Base-by-base conservation (phyloP, 1,139 yeast genomes). In the Kazachstania sp. region DNA sequence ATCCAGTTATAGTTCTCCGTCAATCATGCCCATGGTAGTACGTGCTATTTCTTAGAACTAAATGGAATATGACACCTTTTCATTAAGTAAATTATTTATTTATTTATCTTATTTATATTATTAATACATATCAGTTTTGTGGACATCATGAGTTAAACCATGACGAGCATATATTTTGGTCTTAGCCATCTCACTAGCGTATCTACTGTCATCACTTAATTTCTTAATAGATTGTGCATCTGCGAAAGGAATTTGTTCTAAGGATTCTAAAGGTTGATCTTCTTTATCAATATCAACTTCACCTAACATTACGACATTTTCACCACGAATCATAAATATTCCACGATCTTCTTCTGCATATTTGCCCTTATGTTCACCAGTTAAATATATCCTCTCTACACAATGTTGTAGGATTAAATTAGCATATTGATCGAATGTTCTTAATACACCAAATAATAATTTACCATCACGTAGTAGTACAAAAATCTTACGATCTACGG, bases 371-470 rank as follows among this genome's bases (percentile, higher is more conserved):
- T 73, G 58, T 58, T 74, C 65, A 46, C 73, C 68, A 28, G 68
- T 66, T 54, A 83, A 70, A 66, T 85, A 88, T 59, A 92, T 79
- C 65, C 97, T 78, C 65, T 94, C 97, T 44, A 81, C 71, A 15
- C 96, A 81, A 63, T 90, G 95, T 67, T 94, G 97, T 54, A 92
- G 72, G 39, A 92, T 95, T 62, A 92, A 73, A 67, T 92, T 92
- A 52, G 97, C 83, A 67, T 84, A 92, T 66, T 92, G 97, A 68
- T 92, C 99, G 67, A 92, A 92, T 1, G 97, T 88, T 67, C 99
- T 78, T 57, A 92, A 73, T 29, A 90, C 86, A 31, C 98, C 99
- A 65, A 86, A 83, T 38, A 92, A 71, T 57, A 83, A 81, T 57
- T 94, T 77, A 34, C 97, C 97, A 64, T 90, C 98, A 63, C 96